Base-by-base conservation (phyloP, 2,329 filamentous ascomycete species). In the Neofusicoccum parvum region DNA sequence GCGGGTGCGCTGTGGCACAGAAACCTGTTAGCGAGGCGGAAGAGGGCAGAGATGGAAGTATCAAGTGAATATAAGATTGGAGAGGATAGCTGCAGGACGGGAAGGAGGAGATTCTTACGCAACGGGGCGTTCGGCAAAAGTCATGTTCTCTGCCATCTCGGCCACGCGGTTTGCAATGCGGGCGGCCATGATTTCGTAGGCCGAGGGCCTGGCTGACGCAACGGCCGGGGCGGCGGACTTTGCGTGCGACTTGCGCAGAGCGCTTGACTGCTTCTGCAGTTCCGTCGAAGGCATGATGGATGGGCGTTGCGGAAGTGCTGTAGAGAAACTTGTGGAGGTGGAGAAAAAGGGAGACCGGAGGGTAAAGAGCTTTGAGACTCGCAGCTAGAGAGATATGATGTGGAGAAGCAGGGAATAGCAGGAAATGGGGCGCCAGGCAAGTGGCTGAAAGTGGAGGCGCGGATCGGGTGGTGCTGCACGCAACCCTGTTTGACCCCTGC, bases 101-200 rank as follows among this genome's bases (percentile, higher is more conserved):
- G 12, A 56, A 32, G 6, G 51, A 23, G 23, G 17, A 12, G 3
- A 6, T 27, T 45, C 62, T 6, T 48, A 64, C 62, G 12, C 14
- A 14, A 27, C 20, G 15, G 67, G 59, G 17, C 80, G 79, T 72
- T 83, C 81, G 50, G 82, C 79, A 67, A 84, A 82, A 15, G 81
- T 83, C 69, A 82, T 81, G 73, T 81, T 83, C 74, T 84, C 82
- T 7, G 82, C 82, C 80, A 84, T 82, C 69, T 84, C 82, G 5
- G 80, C 82, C 12, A 84, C 81, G 51, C 82, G 76, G 72, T 83
- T 84, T 49, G 81, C 80, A 67, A 84, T 82, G 48, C 82, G 70
- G 50, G 76, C 78, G 9, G 80, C 81, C 81, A 84, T 83, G 72
- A 83, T 83, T 51, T 79, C 79, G 73, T 83, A 83, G 41, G 82